These are phyloP conservation scores for Babesia bigemina DNA, from an alignment of 169 alveolate species.

Conservation along the genomic window DNA sequence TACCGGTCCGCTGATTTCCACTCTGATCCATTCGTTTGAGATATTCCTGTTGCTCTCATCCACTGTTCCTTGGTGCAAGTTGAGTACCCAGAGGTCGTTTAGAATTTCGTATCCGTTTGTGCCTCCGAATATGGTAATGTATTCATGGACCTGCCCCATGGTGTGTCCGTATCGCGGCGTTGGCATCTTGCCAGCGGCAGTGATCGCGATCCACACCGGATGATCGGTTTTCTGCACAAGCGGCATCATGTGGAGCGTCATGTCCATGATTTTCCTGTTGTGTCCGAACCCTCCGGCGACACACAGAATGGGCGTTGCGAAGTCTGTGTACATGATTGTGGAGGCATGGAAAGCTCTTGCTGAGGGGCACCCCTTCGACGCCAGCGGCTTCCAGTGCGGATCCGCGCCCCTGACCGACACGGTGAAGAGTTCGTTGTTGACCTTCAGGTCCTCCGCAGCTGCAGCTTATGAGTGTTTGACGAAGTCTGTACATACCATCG, in stretches of 20 bases:
- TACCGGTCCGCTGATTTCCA: slow-evolving; percentile 28
- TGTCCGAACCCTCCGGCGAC: slow-evolving; percentile 57
- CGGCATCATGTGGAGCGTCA: slow-evolving; percentile 33
- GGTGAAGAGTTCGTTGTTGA: slow-evolving; percentile 35
- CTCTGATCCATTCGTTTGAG: slow-evolving; percentile 33
- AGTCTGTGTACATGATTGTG: slow-evolving; percentile 34
- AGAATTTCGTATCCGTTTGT: slow-evolving; percentile 31
- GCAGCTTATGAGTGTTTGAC: background rate
- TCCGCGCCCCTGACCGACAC: background rate
- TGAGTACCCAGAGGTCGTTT: slow-evolving; percentile 61
- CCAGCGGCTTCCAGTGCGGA: slow-evolving; percentile 32
- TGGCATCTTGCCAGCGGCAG: slow-evolving; percentile 39
- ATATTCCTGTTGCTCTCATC: background rate
- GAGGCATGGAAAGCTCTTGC: slow-evolving; percentile 71
- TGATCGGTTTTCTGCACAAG: background rate
- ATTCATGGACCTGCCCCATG: slow-evolving; percentile 48
- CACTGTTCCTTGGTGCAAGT: slow-evolving; percentile 27
- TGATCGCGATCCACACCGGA: slow-evolving; percentile 23
- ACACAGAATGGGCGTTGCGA: slow-evolving; percentile 51
- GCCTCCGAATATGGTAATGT: slow-evolving; percentile 59
- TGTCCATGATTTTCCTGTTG: slow-evolving; percentile 19
- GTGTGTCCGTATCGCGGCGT: slow-evolving; percentile 57
- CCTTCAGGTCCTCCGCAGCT: slow-evolving; percentile 33
- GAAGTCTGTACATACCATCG: background rate
- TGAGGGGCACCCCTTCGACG: slow-evolving; percentile 22